Evolutionary conservation across 352 stramenopile species (phyloP), one percentile per base, ranked within the genome.

Genomic region (Pythium utonaiense): DNA sequence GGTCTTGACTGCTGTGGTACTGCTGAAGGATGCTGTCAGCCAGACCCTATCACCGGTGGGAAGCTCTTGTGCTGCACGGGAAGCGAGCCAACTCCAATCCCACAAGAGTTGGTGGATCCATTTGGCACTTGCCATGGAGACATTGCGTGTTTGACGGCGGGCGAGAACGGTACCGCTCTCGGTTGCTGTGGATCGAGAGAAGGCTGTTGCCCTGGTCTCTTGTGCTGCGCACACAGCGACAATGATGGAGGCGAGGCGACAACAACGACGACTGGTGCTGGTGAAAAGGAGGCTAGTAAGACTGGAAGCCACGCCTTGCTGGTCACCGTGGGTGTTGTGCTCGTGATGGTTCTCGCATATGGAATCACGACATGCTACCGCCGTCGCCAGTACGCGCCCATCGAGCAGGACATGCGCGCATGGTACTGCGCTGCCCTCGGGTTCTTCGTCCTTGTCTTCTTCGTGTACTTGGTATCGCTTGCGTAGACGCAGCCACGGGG

Each of bases 401-500:
- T 93, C 31, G 71, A 70, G 17, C 53, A 68, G 41, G 82, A 92
- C 60, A 80, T 82, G 65, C 82, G 82, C 28, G 67, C 78, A 6
- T 77, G 82, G 57, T 88, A 80, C 66, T 92, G 82, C 58, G 77
- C 70, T 2, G 78, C 54, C 13, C 57, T 89, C 53, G 74, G 85
- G 64, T 56, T 86, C 34, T 64, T 85, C 16, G 61, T 88, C n/a
- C 64, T 82, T 33, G 74, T 47, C 41, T 87, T 89, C 57, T 92
- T 92, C 58, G 67, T 92, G 53, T 86, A 86, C 60, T 70, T 92
- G 30, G 69, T 88, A 31, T 62, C 76, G 42, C 77, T 70, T 25
- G 73, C 77, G 36, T 89, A 78, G 62, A 34, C 27, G 54, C 27
- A 5, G 9, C 27, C 7, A 19, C 10, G 48, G 25, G 34, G 16